phyloP scores from a whole-genome alignment of 2,329 filamentous ascomycete genomes.

The Colletotrichum godetiae region DNA sequence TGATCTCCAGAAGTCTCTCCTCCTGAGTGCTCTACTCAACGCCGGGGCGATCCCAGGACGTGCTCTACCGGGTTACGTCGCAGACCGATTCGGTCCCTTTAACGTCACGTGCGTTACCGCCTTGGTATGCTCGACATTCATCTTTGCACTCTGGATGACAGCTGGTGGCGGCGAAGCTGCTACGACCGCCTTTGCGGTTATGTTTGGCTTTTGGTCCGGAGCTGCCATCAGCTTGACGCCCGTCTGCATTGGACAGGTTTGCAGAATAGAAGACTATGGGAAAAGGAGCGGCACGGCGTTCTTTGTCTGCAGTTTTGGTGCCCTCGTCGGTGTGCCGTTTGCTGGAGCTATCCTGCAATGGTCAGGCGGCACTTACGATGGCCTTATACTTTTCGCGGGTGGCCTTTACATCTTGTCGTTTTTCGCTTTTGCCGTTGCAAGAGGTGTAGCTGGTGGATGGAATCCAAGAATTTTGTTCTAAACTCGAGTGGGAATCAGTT shows the following conservation, averaged over 20 bases:
- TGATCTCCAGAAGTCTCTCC: slow-evolving; percentile 67
- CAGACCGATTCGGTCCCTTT: slow-evolving; percentile 76
- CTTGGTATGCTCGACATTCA: slow-evolving; percentile 51
- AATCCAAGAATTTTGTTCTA: not conserved
- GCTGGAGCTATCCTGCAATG: slow-evolving; percentile 63
- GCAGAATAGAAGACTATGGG: slow-evolving; percentile 75
- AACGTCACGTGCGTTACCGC: slow-evolving; percentile 75
- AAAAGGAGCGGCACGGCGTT: slow-evolving; percentile 78
- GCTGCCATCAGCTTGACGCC: slow-evolving; percentile 77
- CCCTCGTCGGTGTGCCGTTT: slow-evolving; percentile 67
- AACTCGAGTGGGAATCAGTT: not conserved
- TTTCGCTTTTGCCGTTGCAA: slow-evolving; percentile 38
- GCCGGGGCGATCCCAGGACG: slow-evolving; percentile 75
- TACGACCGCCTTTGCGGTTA: slow-evolving; percentile 69
- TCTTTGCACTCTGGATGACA: slow-evolving; percentile 73
- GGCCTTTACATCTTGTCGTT: slow-evolving; percentile 59
- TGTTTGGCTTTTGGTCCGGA: slow-evolving; percentile 79
- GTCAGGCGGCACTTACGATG: slow-evolving; percentile 59
- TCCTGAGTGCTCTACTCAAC: slow-evolving; percentile 77
- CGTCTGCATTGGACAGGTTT: slow-evolving; percentile 78
- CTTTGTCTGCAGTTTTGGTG: slow-evolving; percentile 72
- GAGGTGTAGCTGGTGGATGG: slow-evolving; percentile 40
- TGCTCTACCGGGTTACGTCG: slow-evolving; percentile 73
- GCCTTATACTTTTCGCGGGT: slow-evolving; percentile 64
- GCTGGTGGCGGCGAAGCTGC: slow-evolving; percentile 56